These are phyloP conservation scores for Diacronema lutheri DNA, from an alignment of 78 protist genomes.

Conservation along the genomic window DNA sequence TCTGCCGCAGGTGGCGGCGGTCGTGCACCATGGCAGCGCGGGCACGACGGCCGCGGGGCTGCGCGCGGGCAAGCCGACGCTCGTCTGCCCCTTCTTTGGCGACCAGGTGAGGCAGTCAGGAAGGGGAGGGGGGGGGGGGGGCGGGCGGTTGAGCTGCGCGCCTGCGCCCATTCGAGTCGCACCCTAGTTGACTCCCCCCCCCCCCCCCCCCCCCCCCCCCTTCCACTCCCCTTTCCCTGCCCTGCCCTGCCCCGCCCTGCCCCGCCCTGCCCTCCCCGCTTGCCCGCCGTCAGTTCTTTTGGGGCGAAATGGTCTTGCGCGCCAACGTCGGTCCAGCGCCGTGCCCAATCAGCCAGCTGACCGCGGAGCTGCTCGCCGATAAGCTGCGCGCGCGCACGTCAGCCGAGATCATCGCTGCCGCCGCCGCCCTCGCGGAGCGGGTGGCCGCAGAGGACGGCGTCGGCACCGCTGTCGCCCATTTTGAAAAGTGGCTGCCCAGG, in stretches of 20 bases:
- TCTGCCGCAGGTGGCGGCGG: constrained; percentile 54
- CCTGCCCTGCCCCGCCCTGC: too few relatives aligned
- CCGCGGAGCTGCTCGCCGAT: background rate
- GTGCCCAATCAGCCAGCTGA: background rate
- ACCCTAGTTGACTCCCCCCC: too few relatives aligned
- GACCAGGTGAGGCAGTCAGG: too few relatives aligned
- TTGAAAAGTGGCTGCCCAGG: background rate
- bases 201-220: too few relatives aligned
- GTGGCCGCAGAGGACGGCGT: background rate
- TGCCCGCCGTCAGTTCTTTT: too few relatives aligned
- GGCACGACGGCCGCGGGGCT: constrained; percentile 77
- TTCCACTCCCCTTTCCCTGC: too few relatives aligned
- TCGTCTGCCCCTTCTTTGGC: constrained; percentile 69
- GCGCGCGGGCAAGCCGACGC: constrained; percentile 51
- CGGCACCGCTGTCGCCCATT: background rate
- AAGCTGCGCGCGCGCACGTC: too few relatives aligned
- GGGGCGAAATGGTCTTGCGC: background rate
- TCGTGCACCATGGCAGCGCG: constrained; percentile 77
- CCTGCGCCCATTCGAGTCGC: too few relatives aligned
- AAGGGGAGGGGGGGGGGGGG: too few relatives aligned
- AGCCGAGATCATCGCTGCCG: background rate
- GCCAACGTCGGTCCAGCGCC: background rate
- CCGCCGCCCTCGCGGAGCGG: background rate
- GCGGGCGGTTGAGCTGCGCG: too few relatives aligned
- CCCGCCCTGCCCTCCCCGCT: too few relatives aligned